These are phyloP conservation scores for Tricholomella constricta DNA, from an alignment of 768 basidiomycete genomes.

Conservation along the genomic window DNA sequence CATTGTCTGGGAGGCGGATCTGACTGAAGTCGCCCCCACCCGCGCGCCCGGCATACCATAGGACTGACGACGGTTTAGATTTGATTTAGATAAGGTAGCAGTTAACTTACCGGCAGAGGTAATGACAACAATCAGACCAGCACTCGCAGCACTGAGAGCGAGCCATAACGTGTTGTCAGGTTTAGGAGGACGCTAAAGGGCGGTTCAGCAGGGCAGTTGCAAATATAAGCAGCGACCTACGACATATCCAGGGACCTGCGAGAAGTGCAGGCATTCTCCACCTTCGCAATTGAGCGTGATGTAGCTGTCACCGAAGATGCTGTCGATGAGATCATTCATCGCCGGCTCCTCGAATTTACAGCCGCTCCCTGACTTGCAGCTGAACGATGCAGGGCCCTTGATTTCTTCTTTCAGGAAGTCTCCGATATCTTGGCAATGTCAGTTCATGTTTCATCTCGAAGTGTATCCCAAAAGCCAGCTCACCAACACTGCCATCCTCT, in stretches of 20 bases:
- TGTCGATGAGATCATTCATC: slow-evolving; percentile 94
- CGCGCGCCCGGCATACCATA: slow-evolving; percentile 91
- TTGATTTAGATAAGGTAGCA: not conserved
- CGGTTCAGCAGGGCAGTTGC: not conserved
- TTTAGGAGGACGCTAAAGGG: slow-evolving; percentile 65
- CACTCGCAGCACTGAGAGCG: slow-evolving; percentile 80
- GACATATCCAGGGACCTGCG: slow-evolving; percentile 91
- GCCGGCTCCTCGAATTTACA: slow-evolving; percentile 95
- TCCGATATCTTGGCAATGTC: slow-evolving; percentile 67
- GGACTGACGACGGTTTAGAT: slow-evolving; percentile 36
- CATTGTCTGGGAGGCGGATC: slow-evolving; percentile 79
- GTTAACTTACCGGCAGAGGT: slow-evolving; percentile 55
- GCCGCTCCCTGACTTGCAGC: slow-evolving; percentile 67
- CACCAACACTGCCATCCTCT: slow-evolving; percentile 90
- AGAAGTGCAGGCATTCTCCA: slow-evolving; percentile 93
- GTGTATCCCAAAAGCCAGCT: slow-evolving; percentile 30
- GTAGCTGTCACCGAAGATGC: slow-evolving; percentile 89
- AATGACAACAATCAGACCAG: slow-evolving; percentile 71
- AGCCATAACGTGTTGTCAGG: slow-evolving; percentile 85
- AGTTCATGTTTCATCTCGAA: not conserved
- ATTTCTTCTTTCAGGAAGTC: slow-evolving; percentile 92
- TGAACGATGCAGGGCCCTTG: slow-evolving; percentile 87
- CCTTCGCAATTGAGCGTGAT: slow-evolving; percentile 87
- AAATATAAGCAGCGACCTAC: slow-evolving; percentile 39
- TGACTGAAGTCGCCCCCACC: slow-evolving; percentile 66